Percentiles rank a stretch among this genome's conserved stretches.
phyloP scores from a whole-genome alignment of 371 early-diverging fungal species.

The Mucor sp. region DNA sequence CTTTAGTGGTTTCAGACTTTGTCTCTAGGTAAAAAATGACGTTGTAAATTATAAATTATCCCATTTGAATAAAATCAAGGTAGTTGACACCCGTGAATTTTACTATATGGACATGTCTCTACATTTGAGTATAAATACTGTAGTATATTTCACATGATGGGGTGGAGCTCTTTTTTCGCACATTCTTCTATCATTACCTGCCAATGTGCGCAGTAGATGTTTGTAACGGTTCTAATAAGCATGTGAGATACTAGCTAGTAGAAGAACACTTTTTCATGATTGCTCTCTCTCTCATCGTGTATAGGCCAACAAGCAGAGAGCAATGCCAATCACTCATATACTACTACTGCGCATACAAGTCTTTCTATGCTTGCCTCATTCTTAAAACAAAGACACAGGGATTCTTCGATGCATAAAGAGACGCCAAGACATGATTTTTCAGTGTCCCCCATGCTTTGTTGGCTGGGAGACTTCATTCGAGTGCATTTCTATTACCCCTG shows the following conservation, averaged over 20 bases:
- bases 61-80: not conserved
- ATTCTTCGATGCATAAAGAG: too few species aligned
- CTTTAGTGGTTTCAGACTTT: slow-evolving; percentile 72
- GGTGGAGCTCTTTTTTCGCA: not conserved
- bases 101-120: too few species aligned
- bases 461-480: too few species aligned
- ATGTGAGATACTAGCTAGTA: too few species aligned
- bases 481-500: not conserved
- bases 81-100: not conserved
- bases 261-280: not conserved
- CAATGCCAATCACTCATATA: too few species aligned
- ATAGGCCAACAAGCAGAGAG: too few species aligned
- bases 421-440: not conserved
- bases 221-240: too few species aligned
- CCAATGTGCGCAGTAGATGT: not conserved
- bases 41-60: slow-evolving; percentile 1
- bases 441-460: too few species aligned
- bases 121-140: not conserved
- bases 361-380: too few species aligned
- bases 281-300: not conserved
- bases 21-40: slow-evolving; percentile 15
- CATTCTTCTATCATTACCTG: not conserved
- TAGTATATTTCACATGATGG: not conserved
- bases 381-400: too few species aligned
- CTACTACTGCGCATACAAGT: too few species aligned